These are phyloP conservation scores for Candida multigemmis DNA, from an alignment of 805 yeast genomes.

Conservation along the genomic window DNA sequence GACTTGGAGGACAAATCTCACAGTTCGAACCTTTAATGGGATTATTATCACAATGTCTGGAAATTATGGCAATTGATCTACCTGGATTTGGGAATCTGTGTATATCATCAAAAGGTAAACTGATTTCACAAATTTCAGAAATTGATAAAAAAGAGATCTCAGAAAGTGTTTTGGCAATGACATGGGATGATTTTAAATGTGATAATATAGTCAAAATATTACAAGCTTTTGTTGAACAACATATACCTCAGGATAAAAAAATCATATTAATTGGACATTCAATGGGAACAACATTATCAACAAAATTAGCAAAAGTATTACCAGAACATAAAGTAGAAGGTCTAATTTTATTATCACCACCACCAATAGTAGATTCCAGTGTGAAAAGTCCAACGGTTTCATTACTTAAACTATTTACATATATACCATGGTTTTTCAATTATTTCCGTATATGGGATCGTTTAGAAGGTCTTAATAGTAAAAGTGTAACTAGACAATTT, in stretches of 20 bases:
- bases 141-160: constrained; percentile 24
- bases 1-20: constrained; percentile 82
- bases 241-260: constrained; percentile 30
- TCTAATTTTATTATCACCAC: constrained; percentile 41
- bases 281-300: constrained; percentile 55
- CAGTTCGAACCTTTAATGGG: constrained; percentile 75
- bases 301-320: constrained; percentile 33
- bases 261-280: constrained; percentile 60
- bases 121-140: constrained; percentile 14
- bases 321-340: constrained; percentile 35
- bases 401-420: constrained; percentile 19
- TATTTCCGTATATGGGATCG: constrained; percentile 52
- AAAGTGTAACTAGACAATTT: constrained; percentile 52
- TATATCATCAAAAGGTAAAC: constrained; percentile 7
- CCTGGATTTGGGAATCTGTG: constrained; percentile 75
- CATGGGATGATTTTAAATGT: constrained; percentile 32
- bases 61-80: constrained; percentile 63
- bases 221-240: constrained; percentile 23
- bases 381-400: constrained; percentile 3
- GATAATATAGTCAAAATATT: constrained; percentile 33
- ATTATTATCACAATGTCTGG: constrained; percentile 51
- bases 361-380: constrained; percentile 18
- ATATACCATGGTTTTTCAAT: constrained; percentile 41
- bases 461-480: constrained; percentile 49
- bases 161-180: constrained; percentile 17